These are phyloP conservation scores for Neofusicoccum sp. DNA, from an alignment of 2,329 filamentous ascomycete genomes.

Conservation along the genomic window DNA sequence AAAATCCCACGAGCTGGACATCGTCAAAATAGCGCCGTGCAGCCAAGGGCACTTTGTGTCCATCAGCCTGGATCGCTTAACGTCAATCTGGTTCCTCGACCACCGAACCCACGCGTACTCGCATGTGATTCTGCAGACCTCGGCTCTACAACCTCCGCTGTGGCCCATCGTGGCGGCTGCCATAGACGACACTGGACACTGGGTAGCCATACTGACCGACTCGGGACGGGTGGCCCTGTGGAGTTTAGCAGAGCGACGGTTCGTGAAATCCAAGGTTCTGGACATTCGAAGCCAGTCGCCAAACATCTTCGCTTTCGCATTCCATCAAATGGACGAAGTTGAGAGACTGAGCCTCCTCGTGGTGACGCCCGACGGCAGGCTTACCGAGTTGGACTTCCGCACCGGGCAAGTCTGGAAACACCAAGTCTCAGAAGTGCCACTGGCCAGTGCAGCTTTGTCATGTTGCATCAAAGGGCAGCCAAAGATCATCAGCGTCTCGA, in stretches of 20 bases:
- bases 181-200: conserved; percentile 62
- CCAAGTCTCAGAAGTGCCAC: conserved; percentile 28
- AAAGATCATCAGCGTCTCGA: conserved; percentile 34
- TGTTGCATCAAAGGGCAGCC: conserved; percentile 27
- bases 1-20: conserved; percentile 66
- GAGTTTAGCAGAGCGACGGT: conserved; percentile 57
- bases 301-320: conserved; percentile 63
- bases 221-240: conserved; percentile 61
- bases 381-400: conserved; percentile 58
- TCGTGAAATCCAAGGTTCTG: conserved; percentile 56
- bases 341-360: conserved; percentile 52
- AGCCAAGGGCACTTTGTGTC: conserved; percentile 65
- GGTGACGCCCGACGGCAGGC: conserved; percentile 62
- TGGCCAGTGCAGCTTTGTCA: conserved; percentile 32
- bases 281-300: conserved; percentile 59
- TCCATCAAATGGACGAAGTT: conserved; percentile 29
- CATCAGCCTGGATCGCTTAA: conserved; percentile 66
- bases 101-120: conserved; percentile 28
- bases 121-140: conserved; percentile 32
- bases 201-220: conserved; percentile 65
- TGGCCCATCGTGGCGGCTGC: conserved; percentile 58
- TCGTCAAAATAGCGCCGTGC: conserved; percentile 63
- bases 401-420: conserved; percentile 35
- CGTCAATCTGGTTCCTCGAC: conserved; percentile 58
- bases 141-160: conserved; percentile 33